These are phyloP conservation scores for Capsaspora owczarzaki DNA, from an alignment of 78 protist genomes.

Conservation along the genomic window DNA sequence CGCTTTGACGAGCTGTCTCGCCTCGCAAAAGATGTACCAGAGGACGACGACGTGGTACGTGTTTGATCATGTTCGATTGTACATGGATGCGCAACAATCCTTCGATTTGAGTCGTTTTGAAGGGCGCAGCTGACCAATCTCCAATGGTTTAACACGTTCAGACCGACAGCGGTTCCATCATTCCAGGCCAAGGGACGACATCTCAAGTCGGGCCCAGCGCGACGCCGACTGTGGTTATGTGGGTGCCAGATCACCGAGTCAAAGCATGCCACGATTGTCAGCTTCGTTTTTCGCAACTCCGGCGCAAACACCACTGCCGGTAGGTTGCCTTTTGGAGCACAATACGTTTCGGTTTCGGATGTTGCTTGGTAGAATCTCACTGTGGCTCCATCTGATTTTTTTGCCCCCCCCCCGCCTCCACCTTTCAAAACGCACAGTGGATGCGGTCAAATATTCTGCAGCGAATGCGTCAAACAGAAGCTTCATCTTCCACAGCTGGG, in stretches of 20 bases:
- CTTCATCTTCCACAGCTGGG: background rate
- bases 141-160: no score
- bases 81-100: no score
- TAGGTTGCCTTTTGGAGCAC: background rate
- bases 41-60: constrained; percentile 2
- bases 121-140: no score
- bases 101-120: no score
- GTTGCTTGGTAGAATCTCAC: no score
- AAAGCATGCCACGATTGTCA: background rate
- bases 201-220: no score
- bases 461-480: background rate
- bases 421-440: background rate
- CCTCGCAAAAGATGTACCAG: constrained; percentile 47
- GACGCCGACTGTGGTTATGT: background rate
- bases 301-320: background rate
- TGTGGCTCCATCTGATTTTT: no score
- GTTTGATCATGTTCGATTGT: no score
- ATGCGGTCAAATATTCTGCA: constrained; percentile 2
- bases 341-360: no score
- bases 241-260: background rate
- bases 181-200: no score
- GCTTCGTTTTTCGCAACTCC: background rate
- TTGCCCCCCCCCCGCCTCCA: background rate
- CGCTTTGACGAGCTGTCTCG: background rate
- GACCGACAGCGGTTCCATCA: no score